Base-by-base conservation (phyloP, 2,329 filamentous ascomycete genomes). In the Alternaria rosae region DNA sequence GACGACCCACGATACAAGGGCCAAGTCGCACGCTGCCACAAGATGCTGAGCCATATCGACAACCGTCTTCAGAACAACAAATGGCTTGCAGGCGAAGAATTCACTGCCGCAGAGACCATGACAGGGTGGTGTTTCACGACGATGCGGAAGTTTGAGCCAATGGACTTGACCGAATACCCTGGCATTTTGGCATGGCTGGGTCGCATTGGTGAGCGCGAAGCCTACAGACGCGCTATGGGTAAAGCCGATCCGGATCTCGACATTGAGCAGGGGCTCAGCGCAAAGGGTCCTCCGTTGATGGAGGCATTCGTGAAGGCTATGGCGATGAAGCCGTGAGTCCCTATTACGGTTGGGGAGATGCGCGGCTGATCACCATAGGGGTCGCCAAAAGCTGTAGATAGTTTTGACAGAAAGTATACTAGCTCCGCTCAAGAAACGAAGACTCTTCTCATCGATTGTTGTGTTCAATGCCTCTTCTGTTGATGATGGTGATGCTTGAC, bases 61-160 rank as follows among this genome's bases (percentile, higher is more conserved):
- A 75, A 82, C 3, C 79, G 85, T 11, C 72, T 91, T 3, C 67
- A 65, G 4, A 62, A 76, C 1, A 84, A 81, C 35, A 72, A 79
- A 8, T 92, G 84, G 82, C 77, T 92, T 21, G 88, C 86, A 0
- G 90, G 89, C 3, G 78, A 83, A 0, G 81, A 88, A 53, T 87
- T 92, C 60, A 90, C 87, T 0, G 87, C 82, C 1, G 89, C 89
- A 1, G 90, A 92, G 75, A 80, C 90, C 41, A 90, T 91, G 87
- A 80, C 79, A 5, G 82, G 89, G 0, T 90, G 85, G 69, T 80
- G 82, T 13, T 77, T 91, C 32, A 89, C 88, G 1, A 91, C 88
- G 2, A 84, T 87, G 82, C 81, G 89, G 15, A 79, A 81, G 51
- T 89, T 87, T 65, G 76, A 76, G 23, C 80, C 82, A 1, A 62